Percentiles rank a stretch among this genome's conserved stretches.
Evolutionary conservation across 169 alveolate genomes (phyloP).

Genomic region (Toxoplasma gondii): DNA sequence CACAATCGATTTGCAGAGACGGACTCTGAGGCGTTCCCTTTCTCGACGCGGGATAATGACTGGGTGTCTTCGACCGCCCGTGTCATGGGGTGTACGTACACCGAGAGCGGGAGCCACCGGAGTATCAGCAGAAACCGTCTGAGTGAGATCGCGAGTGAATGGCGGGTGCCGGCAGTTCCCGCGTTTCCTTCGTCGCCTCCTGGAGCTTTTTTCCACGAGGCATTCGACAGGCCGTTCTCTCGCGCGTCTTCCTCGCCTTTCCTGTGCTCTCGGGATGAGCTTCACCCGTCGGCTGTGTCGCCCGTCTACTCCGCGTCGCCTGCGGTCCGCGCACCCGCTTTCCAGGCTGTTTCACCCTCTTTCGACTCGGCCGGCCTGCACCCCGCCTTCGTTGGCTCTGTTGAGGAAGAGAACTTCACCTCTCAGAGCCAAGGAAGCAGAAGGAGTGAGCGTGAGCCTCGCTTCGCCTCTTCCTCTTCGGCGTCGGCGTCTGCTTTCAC

Average conservation of each 20-base stretch:
- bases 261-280: neutral
- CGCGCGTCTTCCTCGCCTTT: too few species aligned
- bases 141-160: neutral
- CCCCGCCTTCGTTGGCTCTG: too few species aligned
- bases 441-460: too few species aligned
- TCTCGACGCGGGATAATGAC: neutral
- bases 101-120: neutral
- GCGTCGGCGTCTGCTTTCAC: too few species aligned
- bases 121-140: neutral
- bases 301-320: neutral
- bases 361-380: too few species aligned
- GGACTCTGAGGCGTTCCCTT: neutral
- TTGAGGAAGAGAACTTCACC: too few species aligned
- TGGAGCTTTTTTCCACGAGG: neutral
- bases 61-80: neutral
- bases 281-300: neutral
- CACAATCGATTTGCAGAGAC: too few species aligned
- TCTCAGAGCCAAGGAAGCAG: too few species aligned
- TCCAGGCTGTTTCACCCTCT: too few species aligned
- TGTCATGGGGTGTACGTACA: neutral
- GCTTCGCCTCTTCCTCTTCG: too few species aligned
- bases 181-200: neutral
- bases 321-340: neutral
- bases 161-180: neutral
- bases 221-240: too few species aligned